Conservation (phyloP, 768 basidiomycete species). For the Rossbeevera mucosa region DNA sequence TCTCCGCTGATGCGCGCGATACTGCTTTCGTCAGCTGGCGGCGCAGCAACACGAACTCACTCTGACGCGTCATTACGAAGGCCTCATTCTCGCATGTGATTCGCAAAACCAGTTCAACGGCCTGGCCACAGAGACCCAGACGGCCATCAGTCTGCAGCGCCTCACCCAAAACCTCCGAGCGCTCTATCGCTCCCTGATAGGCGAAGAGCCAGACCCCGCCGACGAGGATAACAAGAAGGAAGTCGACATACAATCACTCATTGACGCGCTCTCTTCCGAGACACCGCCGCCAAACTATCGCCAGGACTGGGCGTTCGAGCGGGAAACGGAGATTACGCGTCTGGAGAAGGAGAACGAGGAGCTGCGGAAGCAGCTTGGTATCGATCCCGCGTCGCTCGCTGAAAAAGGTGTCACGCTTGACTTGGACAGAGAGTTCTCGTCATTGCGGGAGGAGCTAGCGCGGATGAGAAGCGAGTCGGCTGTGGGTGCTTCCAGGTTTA, state of each 20-base stretch:
- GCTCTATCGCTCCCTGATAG: slow-evolving; percentile 65
- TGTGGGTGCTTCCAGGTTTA: slow-evolving; percentile 19
- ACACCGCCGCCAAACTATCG: slow-evolving; percentile 38
- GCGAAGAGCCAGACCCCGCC: slow-evolving; percentile 43
- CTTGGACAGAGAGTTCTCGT: slow-evolving; percentile 36
- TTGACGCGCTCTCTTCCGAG: slow-evolving; percentile 39
- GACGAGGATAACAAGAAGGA: slow-evolving; percentile 32
- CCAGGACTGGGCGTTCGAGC: slow-evolving; percentile 81
- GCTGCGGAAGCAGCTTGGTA: slow-evolving; percentile 69
- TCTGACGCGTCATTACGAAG: slow-evolving; percentile 86
- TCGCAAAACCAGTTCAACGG: slow-evolving; percentile 51
- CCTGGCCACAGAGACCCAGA: slow-evolving; percentile 54
- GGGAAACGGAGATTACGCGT: slow-evolving; percentile 82
- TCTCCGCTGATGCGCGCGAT: slow-evolving; percentile 9
- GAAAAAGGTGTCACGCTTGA: slow-evolving; percentile 53
- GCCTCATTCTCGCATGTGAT: slow-evolving; percentile 65
- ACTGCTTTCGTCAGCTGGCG: slow-evolving; percentile 54
- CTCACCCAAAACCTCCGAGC: slow-evolving; percentile 67
- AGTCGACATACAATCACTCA: slow-evolving; percentile 39
- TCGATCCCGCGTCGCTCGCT: slow-evolving; percentile 54
- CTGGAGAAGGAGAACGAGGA: slow-evolving; percentile 80
- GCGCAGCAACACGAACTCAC: slow-evolving; percentile 88
- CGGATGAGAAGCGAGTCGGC: slow-evolving; percentile 28
- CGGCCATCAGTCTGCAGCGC: slow-evolving; percentile 64
- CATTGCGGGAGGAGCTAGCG: slow-evolving; percentile 16